Percentiles rank a stretch among this genome's conserved stretches.
Evolutionary conservation across 2,329 filamentous ascomycete species (phyloP).

Genomic region (Aspergillus oerlinghausenensis): DNA sequence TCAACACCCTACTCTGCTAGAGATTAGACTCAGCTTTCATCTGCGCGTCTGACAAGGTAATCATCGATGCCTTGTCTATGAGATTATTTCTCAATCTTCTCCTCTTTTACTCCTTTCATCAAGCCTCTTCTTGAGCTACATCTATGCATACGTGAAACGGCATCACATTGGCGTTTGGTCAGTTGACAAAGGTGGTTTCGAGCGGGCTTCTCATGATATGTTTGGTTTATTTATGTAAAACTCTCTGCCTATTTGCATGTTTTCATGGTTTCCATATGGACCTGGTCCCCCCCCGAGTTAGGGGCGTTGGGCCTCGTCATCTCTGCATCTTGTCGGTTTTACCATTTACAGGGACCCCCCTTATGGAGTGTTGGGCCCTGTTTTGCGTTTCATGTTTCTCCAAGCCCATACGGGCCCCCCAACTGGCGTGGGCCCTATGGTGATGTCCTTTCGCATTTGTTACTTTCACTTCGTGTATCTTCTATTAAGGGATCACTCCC

Average conservation of each 20-base stretch:
- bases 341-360: background rate
- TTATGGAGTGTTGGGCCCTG: background rate
- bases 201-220: slow-evolving; percentile 11
- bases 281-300: slow-evolving; percentile 5
- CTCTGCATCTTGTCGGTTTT: slow-evolving; percentile 4
- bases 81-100: slow-evolving; percentile 4
- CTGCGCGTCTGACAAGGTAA: background rate
- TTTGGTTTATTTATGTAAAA: slow-evolving; percentile 21
- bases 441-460: slow-evolving; percentile 2
- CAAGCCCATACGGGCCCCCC: background rate
- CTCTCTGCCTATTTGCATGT: slow-evolving; percentile 7
- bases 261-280: slow-evolving; percentile 6
- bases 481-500: slow-evolving; percentile 18
- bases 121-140: slow-evolving; percentile 8
- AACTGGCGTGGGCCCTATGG: background rate
- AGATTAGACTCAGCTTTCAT: slow-evolving; percentile 12
- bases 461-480: slow-evolving; percentile 24
- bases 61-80: background rate
- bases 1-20: slow-evolving; percentile 23
- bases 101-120: slow-evolving; percentile 9
- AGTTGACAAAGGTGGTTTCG: slow-evolving; percentile 9
- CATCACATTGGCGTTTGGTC: slow-evolving; percentile 26
- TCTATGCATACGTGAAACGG: slow-evolving; percentile 14
- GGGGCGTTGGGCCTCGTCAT: background rate
- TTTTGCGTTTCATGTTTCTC: background rate